Evolutionary conservation across 2,329 filamentous ascomycete genomes (phyloP), one percentile per base, ranked within the genome.

Genomic region (Raffaelea ambrosiae): DNA sequence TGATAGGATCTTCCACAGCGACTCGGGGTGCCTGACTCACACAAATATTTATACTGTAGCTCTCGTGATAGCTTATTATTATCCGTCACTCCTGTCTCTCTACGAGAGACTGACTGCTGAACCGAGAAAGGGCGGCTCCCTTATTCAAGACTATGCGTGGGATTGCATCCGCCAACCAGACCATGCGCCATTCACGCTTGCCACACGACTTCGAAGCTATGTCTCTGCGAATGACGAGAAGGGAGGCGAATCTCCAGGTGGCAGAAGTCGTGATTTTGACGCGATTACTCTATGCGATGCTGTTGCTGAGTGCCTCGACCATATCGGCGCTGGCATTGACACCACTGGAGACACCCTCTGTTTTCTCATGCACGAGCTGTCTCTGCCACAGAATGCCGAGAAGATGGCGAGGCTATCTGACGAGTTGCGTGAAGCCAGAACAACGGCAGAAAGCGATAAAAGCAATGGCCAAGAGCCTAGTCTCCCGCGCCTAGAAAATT

Each of bases 271-370:
- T 20, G 42, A 26, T n/a, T n/a, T n/a, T n/a, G n/a, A n/a, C n/a
- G n/a, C n/a, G n/a, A n/a, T n/a, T n/a, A n/a, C n/a, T n/a, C n/a
- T n/a, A n/a, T n/a, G n/a, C n/a, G n/a, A n/a, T n/a, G n/a, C n/a
- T n/a, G n/a, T n/a, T n/a, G n/a, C n/a, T n/a, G 47, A 48, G 29
- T 45, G 43, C 18, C 47, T 48, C 20, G 47, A 48, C 39, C 46
- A 48, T 22, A 48, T 48, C 5, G 47, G 47, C 21, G 47, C 47
- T 4, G 47, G 47, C 21, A 48, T 48, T 41, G 47, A 48, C 43
- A 48, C 47, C 4, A 48, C 47, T 9, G 47, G 47, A 16, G 47
- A 48, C 43, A 45, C 43, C n/a, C 43, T 48, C 4, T 44, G 42
- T n/a, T 48, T 45, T 13, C 21, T 48, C 16, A 13, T 48, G 42